Base-by-base conservation (phyloP, 441 rosid species). In the Adansonia rubrostipa region DNA sequence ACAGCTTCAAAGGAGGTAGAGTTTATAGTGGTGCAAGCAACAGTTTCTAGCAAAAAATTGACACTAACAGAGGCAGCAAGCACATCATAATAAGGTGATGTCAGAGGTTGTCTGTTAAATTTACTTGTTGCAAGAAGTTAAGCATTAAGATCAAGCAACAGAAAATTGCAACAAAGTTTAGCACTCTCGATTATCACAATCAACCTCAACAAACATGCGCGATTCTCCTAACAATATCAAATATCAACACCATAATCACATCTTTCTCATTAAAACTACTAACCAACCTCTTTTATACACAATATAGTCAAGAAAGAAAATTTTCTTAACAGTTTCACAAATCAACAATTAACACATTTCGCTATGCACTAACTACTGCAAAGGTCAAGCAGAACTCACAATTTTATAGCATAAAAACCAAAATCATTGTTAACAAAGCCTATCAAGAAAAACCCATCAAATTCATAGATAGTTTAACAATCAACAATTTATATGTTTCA, bases 11-110 rank as follows among this genome's bases (percentile, higher is more conserved):
- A 14, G 6, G 24, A 2, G 48, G 19, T 11, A 14, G 28, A 68
- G 70, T 40, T 19, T 68, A 51, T 71, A 50, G 6, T 51, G 17
- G 45, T 24, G 19, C 60, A 50, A 48, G 74, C 40, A 50, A 70
- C 20, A 22, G 57, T 50, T 70, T 67, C 33, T 44, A 67, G 1
- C 71, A 67, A 67, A n/a, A 11, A 68, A 45, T 19, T 45, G 36
- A 68, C 56, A 68, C 42, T 13, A 63, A 63, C 9, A 63, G 45
- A 63, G 67, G 67, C 44, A 28, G n/a, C 44, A 63, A 63, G 67
- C 67, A 63, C 10, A 5, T 14, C 19, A 8, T 11, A 69, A 9
- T 8, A 33, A 22, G 57, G 17, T 69, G 73, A 69, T 69, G 19
- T 22, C 42, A 69, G n/a, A 48, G 19, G 11, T 17, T 42, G 51